Evolutionary conservation across 177 flowering plant genomes (phyloP), one percentile per base, ranked within the genome.

Genomic region (Telopea speciosissima): DNA sequence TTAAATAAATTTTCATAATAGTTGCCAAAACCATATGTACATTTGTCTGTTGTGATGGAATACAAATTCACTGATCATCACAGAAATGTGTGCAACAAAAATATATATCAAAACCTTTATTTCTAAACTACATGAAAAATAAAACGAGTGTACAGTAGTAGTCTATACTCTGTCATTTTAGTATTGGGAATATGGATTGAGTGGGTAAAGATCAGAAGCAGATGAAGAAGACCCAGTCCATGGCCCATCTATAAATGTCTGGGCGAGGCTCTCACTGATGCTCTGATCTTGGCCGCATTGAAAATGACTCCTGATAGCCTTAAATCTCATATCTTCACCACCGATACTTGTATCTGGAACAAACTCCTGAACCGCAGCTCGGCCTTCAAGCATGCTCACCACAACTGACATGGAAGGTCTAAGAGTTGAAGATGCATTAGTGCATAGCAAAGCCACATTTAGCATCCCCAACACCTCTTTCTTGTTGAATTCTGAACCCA

Each of bases 321-420:
- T 49, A n/a, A 59, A 13, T 24, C 65, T 76, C 58, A 44, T 24
- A 44, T 78, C 80, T 13, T 75, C 66, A 11, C 25, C 33, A 2
- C 77, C 64, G 33, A 49, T 61, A 59, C 68, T 67, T 25, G 79
- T 4, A 19, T 78, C 76, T 0, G 75, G 62, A 56, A 63, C 62
- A 24, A 76, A 24, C 16, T 70, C 81, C 8, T 54, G 72, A 58
- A 84, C 75, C n/a, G 11, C 26, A 49, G 69, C 31, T 60, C 49
- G 79, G 21, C 92, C 88, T 77, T 85, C 90, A 22, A 90, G 86
- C 86, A 90, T 84, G 83, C 89, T 83, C 54, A 88, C 83, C 23
- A 83, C 89, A 10, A 83, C 36, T 25, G 92, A 88, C 90, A 88
- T 86, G 5, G 72, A 17, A 7, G 95, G 92, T 78, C 95, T 79